Percentiles rank a stretch among this genome's conserved stretches.
These are phyloP conservation scores for Candida dubliniensis DNA, from an alignment of 1,139 yeast species.

Conservation along the genomic window DNA sequence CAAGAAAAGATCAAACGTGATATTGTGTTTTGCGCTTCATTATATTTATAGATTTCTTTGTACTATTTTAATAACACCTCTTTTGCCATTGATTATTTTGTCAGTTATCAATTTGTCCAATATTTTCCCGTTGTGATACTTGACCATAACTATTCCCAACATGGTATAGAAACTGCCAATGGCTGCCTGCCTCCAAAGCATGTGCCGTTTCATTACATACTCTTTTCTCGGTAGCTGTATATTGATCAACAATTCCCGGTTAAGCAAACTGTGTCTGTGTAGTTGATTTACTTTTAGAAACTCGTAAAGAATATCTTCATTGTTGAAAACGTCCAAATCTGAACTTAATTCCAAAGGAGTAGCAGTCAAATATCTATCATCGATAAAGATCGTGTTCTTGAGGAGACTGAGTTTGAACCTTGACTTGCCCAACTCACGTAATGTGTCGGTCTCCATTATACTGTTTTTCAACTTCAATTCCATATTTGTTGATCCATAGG, in stretches of 20 bases:
- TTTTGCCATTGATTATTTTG: conserved; percentile 27
- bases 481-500: conserved; percentile 11
- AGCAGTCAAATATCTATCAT: conserved; percentile 27
- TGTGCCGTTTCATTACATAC: conserved; percentile 11
- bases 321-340: conserved; percentile 18
- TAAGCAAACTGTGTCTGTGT: conserved; percentile 14
- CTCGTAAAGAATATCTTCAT: conserved; percentile 25
- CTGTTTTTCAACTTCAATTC: conserved; percentile 4
- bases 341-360: conserved; percentile 27
- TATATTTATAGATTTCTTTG: conserved; percentile 57
- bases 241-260: conserved; percentile 8
- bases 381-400: conserved; percentile 23
- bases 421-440: conserved; percentile 14
- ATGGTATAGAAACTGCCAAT: conserved; percentile 42
- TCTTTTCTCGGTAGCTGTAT: conserved; percentile 8
- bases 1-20: conserved; percentile 95
- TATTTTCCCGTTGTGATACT: conserved; percentile 25
- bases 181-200: conserved; percentile 26
- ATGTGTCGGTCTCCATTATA: conserved; percentile 16
- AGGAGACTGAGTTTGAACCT: conserved; percentile 11
- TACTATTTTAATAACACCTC: conserved; percentile 23
- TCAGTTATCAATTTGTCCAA: conserved; percentile 17
- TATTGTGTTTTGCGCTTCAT: conserved; percentile 94
- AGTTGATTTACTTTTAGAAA: conserved; percentile 37
- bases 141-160: conserved; percentile 37